Conservation (phyloP, 78 protist species). For the Chrysochromulina tobinii region DNA sequence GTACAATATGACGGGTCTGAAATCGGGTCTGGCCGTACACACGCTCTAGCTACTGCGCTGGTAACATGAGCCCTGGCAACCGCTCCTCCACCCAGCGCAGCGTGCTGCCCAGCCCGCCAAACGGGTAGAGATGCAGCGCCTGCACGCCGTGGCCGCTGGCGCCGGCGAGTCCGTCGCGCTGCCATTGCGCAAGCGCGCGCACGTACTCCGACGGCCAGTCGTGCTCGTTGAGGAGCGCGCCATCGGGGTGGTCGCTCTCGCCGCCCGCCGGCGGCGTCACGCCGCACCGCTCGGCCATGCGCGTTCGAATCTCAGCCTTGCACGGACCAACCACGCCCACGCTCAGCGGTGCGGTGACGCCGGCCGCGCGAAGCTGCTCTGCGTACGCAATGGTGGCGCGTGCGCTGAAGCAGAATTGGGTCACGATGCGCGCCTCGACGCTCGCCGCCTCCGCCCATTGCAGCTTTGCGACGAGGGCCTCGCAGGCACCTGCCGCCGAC, state of each 20-base stretch:
- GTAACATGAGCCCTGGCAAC: too few relatives aligned
- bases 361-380: neutral
- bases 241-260: too few relatives aligned
- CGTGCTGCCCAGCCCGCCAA: neutral
- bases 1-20: too few relatives aligned
- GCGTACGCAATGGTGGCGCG: neutral
- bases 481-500: neutral
- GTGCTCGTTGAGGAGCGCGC: too few relatives aligned
- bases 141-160: neutral
- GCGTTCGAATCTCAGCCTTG: neutral
- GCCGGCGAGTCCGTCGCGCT: neutral
- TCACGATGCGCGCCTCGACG: neutral
- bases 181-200: neutral
- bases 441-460: neutral
- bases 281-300: neutral
- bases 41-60: too few relatives aligned
- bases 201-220: too few relatives aligned
- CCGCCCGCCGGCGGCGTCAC: neutral
- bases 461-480: neutral
- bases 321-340: neutral
- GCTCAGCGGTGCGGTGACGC: neutral
- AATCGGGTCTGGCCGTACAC: too few relatives aligned
- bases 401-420: neutral
- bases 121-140: neutral
- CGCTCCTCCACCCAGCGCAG: neutral